Evolutionary conservation across 352 stramenopile species (phyloP), one percentile per base, ranked within the genome.

Genomic region (Blastocystis sp.): DNA sequence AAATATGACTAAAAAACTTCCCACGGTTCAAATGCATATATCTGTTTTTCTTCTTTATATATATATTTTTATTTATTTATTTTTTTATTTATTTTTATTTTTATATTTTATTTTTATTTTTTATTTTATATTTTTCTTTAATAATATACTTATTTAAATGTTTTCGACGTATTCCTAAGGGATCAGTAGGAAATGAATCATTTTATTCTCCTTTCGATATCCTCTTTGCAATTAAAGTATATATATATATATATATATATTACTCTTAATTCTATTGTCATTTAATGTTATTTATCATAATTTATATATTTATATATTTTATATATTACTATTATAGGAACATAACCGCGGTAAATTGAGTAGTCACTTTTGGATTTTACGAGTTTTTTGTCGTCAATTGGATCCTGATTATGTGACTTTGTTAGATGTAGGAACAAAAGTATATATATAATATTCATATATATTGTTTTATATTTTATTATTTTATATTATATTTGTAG

Each of bases 291-390:
- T n/a, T n/a, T n/a, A n/a, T n/a, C n/a, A n/a, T n/a, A n/a, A n/a
- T n/a, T n/a, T n/a, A n/a, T n/a, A n/a, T n/a, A n/a, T n/a, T n/a
- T n/a, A n/a, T n/a, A n/a, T n/a, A n/a, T n/a, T n/a, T n/a, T n/a
- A n/a, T n/a, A 32, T 69, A 1, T 69, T 69, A 49, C 39, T 36
- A 6, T 25, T 67, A 33, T 69, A 70, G 48, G 66, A 67, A 28
- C 39, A 70, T 31, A 73, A 73, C 44, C 64, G 65, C 18, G 68
- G 68, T 32, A 73, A 73, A 44, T 52, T 73, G 16, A 68, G 67
- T 34, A 67, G 42, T 30, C 68, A 72, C 42, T 37, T 65, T 18
- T 73, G 68, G 68, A 64, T 70, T 36, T 68, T 73, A 34, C 46
- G 52, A 28, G 68, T 48, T 6, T 72, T 73, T 28, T 35, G 55